phyloP scores from a whole-genome alignment of 768 basidiomycete genomes.

The Boletus bicolor region DNA sequence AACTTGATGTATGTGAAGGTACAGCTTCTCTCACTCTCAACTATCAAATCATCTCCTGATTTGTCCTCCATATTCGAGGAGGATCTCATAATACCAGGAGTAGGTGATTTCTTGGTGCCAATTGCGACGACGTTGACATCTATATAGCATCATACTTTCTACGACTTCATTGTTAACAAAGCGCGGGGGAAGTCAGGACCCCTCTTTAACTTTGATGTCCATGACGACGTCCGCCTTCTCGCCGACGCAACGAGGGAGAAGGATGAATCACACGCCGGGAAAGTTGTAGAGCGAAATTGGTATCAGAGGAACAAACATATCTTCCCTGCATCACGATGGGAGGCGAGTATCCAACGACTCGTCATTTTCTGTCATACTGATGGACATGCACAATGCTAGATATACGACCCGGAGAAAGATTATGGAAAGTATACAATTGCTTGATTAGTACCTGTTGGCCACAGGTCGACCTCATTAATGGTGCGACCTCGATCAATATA shows the following conservation, averaged over 20 bases:
- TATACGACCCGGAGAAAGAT: conserved; percentile 91
- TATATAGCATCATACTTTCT: conserved; percentile 92
- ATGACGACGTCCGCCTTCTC: conserved; percentile 93
- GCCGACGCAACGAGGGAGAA: conserved; percentile 96
- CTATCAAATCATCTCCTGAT: conserved; percentile 3
- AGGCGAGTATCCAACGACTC: conserved; percentile 48
- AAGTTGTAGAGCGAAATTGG: conserved; percentile 95
- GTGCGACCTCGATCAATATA: not conserved
- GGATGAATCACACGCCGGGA: conserved; percentile 97
- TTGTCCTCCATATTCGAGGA: conserved; percentile 51
- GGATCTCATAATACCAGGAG: conserved; percentile 96
- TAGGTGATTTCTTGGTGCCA: conserved; percentile 36
- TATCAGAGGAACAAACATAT: conserved; percentile 97
- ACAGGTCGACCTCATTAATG: not conserved
- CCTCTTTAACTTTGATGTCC: conserved; percentile 97
- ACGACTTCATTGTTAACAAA: conserved; percentile 98
- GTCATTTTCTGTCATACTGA: not conserved
- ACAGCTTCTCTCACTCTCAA: conserved; percentile 15
- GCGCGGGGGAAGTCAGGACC: conserved; percentile 98
- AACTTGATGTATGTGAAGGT: conserved; percentile 99
- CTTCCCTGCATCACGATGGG: conserved; percentile 95
- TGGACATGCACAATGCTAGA: conserved; percentile 36
- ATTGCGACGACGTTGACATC: not conserved
- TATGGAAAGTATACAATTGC: conserved; percentile 91
- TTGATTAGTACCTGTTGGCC: conserved; percentile 16